phyloP scores from a whole-genome alignment of 2,329 filamentous ascomycete species.

The Colletotrichum sansevieriae region DNA sequence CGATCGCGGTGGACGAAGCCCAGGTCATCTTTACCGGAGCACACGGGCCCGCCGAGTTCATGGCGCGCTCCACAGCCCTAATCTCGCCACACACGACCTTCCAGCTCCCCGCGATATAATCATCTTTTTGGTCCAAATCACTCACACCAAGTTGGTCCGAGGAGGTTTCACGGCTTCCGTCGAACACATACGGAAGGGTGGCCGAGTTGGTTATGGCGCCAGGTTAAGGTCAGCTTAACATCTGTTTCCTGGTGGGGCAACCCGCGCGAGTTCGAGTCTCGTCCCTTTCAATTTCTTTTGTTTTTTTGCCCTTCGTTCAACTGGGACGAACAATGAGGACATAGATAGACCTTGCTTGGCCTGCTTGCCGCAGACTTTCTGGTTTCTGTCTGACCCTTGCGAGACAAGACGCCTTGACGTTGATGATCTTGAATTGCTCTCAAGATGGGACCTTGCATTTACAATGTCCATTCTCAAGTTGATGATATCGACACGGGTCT shows the following conservation, averaged over 20 bases:
- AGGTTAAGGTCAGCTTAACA: slow-evolving; percentile 41
- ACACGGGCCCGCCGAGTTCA: neutral
- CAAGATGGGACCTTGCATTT: too few species aligned
- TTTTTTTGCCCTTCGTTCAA: neutral
- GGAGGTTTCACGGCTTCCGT: neutral
- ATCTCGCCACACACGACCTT: neutral
- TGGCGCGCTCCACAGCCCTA: slow-evolving; percentile 27
- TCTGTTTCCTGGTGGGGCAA: slow-evolving; percentile 42
- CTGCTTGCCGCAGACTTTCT: too few species aligned
- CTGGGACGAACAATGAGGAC: neutral
- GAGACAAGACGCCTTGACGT: too few species aligned
- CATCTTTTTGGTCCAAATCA: neutral
- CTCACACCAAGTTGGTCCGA: neutral
- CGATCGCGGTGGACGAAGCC: neutral
- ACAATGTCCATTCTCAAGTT: too few species aligned
- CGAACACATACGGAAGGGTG: slow-evolving; percentile 31
- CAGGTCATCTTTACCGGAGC: neutral
- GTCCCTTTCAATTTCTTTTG: slow-evolving; percentile 34
- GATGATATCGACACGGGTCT: too few species aligned
- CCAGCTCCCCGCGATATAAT: neutral
- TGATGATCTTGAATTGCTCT: too few species aligned
- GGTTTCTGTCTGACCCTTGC: too few species aligned
- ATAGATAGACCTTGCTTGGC: too few species aligned
- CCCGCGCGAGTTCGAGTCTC: slow-evolving; percentile 42
- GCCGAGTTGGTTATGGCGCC: slow-evolving; percentile 42